Percentiles rank a stretch among this genome's conserved stretches.
These are phyloP conservation scores for Zarea fungicola DNA, from an alignment of 2,329 filamentous ascomycete genomes.

Conservation along the genomic window DNA sequence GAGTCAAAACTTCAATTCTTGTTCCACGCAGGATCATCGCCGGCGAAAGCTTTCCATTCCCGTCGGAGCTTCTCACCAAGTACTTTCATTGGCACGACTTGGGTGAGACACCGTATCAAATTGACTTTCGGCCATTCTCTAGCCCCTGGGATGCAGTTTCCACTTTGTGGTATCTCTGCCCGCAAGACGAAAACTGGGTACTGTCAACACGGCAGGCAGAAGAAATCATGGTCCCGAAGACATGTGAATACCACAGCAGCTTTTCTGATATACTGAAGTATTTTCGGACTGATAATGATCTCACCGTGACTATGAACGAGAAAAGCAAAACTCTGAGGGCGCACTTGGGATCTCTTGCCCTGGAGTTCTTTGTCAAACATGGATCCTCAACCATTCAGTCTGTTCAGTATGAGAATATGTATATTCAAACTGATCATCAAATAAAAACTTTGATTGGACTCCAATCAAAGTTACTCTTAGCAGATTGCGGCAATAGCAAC, in stretches of 20 bases:
- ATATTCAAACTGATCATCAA: neutral
- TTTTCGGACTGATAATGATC: neutral
- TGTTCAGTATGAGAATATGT: neutral
- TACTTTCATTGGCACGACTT: neutral
- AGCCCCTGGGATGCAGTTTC: neutral
- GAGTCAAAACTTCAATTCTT: neutral
- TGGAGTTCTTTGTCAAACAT: neutral
- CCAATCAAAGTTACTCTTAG: neutral
- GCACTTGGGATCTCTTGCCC: neutral
- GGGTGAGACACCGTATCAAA: fast-evolving
- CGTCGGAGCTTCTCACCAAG: neutral
- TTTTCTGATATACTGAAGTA: neutral
- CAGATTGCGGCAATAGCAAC: fast-evolving
- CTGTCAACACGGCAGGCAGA: neutral
- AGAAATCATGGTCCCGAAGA: neutral
- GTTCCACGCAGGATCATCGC: neutral
- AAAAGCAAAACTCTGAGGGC: neutral
- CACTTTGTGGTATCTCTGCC: neutral
- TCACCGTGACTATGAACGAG: fast-evolving
- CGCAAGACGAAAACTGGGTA: neutral
- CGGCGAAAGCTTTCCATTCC: neutral
- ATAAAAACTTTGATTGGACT: neutral
- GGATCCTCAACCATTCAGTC: neutral
- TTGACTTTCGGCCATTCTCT: neutral
- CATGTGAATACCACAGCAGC: neutral